Base-by-base conservation (phyloP, 805 yeast species). In the Schizosaccharomyces cryophilus region DNA sequence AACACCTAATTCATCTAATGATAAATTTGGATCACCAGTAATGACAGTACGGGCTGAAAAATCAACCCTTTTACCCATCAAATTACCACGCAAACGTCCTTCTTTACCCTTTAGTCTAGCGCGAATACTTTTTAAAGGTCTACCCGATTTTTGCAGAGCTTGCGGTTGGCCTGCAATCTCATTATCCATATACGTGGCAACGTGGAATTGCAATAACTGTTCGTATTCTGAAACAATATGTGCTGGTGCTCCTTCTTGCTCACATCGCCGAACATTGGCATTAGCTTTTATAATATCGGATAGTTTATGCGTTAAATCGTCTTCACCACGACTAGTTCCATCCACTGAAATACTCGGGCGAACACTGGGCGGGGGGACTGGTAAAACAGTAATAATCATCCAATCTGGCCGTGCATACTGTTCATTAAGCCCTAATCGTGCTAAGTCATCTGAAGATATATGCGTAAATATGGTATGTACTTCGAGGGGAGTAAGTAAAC, bases 121-220 rank as follows among this genome's bases (percentile, higher is more conserved):
- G 75, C 99, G 83, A 68, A 93, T 93, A 56, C 96, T 87, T 72
- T 93, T 93, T 66, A 93, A 94, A 1, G 99, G 98, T 74, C 99
- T 85, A 62, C 99, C 99, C 62, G 96, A 87, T 73, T 93, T 93
- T 71, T 93, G 99, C 64, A 93, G 78, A 42, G 99, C 98, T 73
- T 90, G 98, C 0, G 98, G 99, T 75, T 93, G 98, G 64, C 99
- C 98, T 15, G 98, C 98, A 73, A 93, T 93, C 74, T 93, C 97
- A 72, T 93, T 93, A 74, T 93, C 98, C 99, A 93, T 93, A 71
- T 93, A 93, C 0, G 99, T 93, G 6, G 99, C 99, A 61, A 93
- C 96, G 69, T 93, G 99, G 72, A 88, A 93, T 71, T 93, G 99
- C 63, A 93, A 76, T 66, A 93, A 80, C 55, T 95, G 85, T 72